Evolutionary conservation across 805 yeast species (phyloP), one percentile per base, ranked within the genome.

Genomic region (Candida parachauliodes): DNA sequence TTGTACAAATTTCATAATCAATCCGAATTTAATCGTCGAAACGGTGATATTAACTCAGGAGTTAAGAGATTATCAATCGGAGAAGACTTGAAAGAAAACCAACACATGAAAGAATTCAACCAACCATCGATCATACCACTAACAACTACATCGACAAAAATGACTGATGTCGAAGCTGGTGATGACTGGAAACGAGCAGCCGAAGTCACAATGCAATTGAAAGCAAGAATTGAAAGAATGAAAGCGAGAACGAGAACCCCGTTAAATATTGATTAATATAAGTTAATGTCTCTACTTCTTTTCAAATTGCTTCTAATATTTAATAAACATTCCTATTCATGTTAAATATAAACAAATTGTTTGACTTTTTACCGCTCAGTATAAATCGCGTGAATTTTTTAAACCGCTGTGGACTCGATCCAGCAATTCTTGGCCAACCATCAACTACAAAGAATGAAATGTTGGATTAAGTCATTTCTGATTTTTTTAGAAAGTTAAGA

Each of bases 141-240:
- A 16, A 18, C 10, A 14, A 18, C 15, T 16, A 14, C 37, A n/a
- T 22, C 8, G 28, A 14, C 28, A 21, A 24, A 47, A 28, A 36
- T 57, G 3, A 54, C 54, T 34, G 72, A 61, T 30, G 48, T 60
- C 22, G 76, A 68, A 40, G 59, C 62, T 28, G 84, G 76, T 41
- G 88, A 81, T 42, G 80, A 84, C 48, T 88, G 96, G 96, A 77
- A 74, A 47, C 75, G 91, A 34, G 96, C 96, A 0, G 89, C 93
- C 0, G 95, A 85, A 49, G 94, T 88, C 9, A 88, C 96, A 0
- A 76, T 79, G 3, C 91, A 84, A 57, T 73, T 88, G 52, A 85
- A 83, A 55, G 94, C 88, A 0, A 67, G 96, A 49, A 88, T 88
- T 31, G 94, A 86, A 59, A 81, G 83, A 58, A 88, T 88, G 96